Evolutionary conservation across 768 basidiomycete genomes (phyloP).

Genomic region (Amylocystis lapponica): DNA sequence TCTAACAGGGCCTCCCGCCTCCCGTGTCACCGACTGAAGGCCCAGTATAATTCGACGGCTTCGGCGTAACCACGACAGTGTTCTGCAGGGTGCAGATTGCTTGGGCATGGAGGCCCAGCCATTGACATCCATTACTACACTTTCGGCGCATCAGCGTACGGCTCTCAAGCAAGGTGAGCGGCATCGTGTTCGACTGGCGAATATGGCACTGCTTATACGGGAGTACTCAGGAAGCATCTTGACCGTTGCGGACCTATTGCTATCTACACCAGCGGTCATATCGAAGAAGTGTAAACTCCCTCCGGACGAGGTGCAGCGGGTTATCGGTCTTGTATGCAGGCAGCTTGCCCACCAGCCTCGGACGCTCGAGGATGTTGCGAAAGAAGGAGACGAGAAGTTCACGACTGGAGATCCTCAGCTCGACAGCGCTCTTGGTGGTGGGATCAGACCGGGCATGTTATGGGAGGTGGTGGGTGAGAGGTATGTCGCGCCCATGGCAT

Average conservation of each 20-base stretch:
- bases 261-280: slow-evolving; percentile 44
- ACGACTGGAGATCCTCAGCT: slow-evolving; percentile 71
- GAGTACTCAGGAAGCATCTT: slow-evolving; percentile 12
- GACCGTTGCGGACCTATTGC: slow-evolving; percentile 38
- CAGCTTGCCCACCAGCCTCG: slow-evolving; percentile 34
- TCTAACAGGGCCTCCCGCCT: too few species aligned
- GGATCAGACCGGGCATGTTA: slow-evolving; percentile 70
- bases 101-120: slow-evolving; percentile 14
- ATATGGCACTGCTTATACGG: neutral
- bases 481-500: slow-evolving; percentile 34
- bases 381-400: slow-evolving; percentile 41
- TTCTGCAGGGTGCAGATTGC: neutral
- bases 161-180: slow-evolving; percentile 33
- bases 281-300: slow-evolving; percentile 51
- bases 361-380: slow-evolving; percentile 34
- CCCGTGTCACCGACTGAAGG: too few species aligned
- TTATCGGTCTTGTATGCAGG: slow-evolving; percentile 46
- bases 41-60: too few species aligned
- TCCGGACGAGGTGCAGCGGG: slow-evolving; percentile 40
- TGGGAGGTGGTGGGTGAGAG: slow-evolving; percentile 91
- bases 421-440: slow-evolving; percentile 72
- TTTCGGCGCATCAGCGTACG: slow-evolving; percentile 28
- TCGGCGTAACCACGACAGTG: too few species aligned
- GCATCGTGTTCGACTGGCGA: neutral
- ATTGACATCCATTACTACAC: slow-evolving; percentile 12